Evolutionary conservation across 2,329 filamentous ascomycete species (phyloP), one percentile per base, ranked within the genome.

Genomic region (Aspergillus niger): DNA sequence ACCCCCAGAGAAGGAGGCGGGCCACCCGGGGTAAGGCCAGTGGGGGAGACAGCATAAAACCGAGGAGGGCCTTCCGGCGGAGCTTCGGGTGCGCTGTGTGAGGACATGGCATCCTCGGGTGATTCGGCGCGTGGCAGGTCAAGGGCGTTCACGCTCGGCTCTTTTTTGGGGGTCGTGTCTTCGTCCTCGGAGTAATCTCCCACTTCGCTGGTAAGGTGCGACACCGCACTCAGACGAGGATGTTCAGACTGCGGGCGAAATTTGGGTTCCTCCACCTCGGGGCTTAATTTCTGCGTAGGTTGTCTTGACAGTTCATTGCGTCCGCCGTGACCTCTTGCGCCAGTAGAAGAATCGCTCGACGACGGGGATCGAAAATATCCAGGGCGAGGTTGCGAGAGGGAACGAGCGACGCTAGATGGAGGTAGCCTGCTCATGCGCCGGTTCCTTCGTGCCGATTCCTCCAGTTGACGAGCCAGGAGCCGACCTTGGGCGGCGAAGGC

Each of bases 401-500:
- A 92, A 69, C 92, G 92, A 62, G 91, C 89, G 39, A 92, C 89
- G 20, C 91, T 91, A 61, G 93, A 81, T 6, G 92, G 92, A 3
- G 93, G 91, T 47, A 98, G 80, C 44, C 94, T 86, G 78, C 93
- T 97, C 78, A 97, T 85, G 60, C 93, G 86, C 65, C 88, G 87
- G 53, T 91, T 92, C 63, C 86, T 85, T 71, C 86, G 88, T 70
- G 86, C 85, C 65, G 86, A 89, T 67, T 95, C 89, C 75, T 97
- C 89, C 63, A 99, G 86, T 77, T 96, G 90, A 77, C 87, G 91
- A 41, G 92, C 92, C 55, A 99, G 85, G 69, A 96, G 80, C 60
- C 94, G 89, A 69, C 93, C 96, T 73, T 98, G 94, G 63, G 94
- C 84, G 22, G 94, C 94, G 74, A 99, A 96, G 51, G 94, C 94